phyloP scores from a whole-genome alignment of 2,329 filamentous ascomycete genomes.

The Fusarium aywerte region DNA sequence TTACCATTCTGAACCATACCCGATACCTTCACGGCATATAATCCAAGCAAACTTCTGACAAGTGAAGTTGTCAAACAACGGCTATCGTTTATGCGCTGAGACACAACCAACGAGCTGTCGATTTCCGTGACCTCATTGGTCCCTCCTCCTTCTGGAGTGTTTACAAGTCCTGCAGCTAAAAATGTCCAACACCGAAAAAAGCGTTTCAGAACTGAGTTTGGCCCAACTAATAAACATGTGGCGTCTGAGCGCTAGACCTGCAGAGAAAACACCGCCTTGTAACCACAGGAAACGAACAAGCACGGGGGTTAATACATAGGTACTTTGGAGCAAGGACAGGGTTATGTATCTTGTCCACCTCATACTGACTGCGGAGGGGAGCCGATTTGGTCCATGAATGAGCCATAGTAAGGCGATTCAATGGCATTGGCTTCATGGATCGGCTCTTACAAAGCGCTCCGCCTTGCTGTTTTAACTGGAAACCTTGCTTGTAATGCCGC shows the following conservation, averaged over 20 bases:
- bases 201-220: constrained; percentile 12
- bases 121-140: constrained; percentile 7
- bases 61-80: background rate
- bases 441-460: background rate
- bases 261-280: constrained; percentile 5
- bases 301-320: constrained; percentile 9
- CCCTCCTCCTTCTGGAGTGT: background rate
- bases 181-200: constrained; percentile 7
- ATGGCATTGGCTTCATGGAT: background rate
- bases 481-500: background rate
- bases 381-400: constrained; percentile 16
- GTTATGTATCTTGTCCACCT: background rate
- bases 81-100: constrained; percentile 7
- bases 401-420: background rate
- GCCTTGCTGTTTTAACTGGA: constrained; percentile 14
- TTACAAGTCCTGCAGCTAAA: constrained; percentile 13
- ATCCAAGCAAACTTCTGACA: constrained; percentile 8
- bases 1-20: constrained; percentile 20
- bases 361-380: constrained; percentile 8
- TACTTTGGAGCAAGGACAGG: constrained; percentile 18
- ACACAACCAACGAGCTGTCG: background rate
- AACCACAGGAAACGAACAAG: constrained; percentile 18
- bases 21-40: background rate
- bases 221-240: constrained; percentile 10
- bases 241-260: constrained; percentile 26